Conservation (phyloP, 78 protist species). For the Planoprotostelium fungivorum region DNA sequence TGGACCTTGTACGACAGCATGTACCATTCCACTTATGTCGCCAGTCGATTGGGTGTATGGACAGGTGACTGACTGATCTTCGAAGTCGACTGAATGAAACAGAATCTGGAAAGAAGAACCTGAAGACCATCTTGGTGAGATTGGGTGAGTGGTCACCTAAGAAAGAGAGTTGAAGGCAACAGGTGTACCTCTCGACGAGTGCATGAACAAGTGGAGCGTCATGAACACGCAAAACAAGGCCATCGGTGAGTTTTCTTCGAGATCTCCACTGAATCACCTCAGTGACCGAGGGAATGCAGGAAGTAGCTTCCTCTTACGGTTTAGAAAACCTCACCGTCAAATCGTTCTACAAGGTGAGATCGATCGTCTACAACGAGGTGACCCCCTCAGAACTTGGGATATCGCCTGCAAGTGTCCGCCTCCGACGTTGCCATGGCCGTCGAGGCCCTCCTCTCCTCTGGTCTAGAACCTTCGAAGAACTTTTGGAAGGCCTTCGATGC, state of each 20-base stretch:
- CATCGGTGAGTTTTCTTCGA: not conserved
- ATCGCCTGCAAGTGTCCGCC: not conserved
- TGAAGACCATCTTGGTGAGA: not conserved
- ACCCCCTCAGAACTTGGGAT: not conserved
- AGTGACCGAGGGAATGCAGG: not conserved
- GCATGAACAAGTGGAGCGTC: not conserved
- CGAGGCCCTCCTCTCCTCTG: not conserved
- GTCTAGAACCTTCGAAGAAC: not conserved
- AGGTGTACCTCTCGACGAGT: not conserved
- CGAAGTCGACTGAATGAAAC: too few species aligned
- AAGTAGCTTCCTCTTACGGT: not conserved
- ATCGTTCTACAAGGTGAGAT: not conserved
- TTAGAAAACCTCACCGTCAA: not conserved
- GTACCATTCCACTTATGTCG: not conserved
- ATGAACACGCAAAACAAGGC: not conserved
- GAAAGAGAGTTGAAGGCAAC: too few species aligned
- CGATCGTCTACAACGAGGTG: not conserved
- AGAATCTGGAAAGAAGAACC: not conserved
- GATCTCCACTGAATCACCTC: too few species aligned
- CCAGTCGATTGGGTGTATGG: not conserved
- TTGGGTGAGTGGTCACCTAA: too few species aligned
- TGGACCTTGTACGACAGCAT: not conserved
- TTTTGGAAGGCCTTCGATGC: not conserved
- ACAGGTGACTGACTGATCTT: not conserved
- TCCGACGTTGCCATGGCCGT: not conserved